Conservation (phyloP, 2,329 filamentous ascomycete genomes). For the Pezizomycotina sp. region DNA sequence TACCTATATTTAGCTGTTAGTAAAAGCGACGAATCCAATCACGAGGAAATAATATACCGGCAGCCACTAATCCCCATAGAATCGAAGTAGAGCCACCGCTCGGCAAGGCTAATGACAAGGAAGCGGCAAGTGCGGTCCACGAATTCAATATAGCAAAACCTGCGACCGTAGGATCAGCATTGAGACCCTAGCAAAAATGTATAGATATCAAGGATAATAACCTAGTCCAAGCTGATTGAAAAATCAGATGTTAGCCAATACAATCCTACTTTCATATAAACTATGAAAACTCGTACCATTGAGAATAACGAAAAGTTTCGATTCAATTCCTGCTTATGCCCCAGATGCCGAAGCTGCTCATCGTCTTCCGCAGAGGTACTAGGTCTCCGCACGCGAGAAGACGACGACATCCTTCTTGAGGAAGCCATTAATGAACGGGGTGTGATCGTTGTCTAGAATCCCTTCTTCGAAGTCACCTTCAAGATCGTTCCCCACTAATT, state of each 20-base stretch:
- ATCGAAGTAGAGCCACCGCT: conserved; percentile 55
- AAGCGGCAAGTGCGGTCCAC: conserved; percentile 45
- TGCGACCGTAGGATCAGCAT: conserved; percentile 47
- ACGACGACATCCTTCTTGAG: too few relatives aligned
- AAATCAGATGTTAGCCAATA: too few relatives aligned
- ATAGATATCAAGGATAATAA: neutral
- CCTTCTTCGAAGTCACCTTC: too few relatives aligned
- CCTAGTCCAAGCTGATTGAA: neutral
- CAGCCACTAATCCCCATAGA: conserved; percentile 52
- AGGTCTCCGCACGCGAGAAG: too few relatives aligned
- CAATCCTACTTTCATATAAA: too few relatives aligned
- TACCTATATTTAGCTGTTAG: too few relatives aligned
- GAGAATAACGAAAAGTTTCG: conserved; percentile 42
- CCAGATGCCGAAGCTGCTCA: neutral
- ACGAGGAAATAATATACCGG: too few relatives aligned
- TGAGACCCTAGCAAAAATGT: conserved; percentile 27
- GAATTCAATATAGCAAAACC: conserved; percentile 48
- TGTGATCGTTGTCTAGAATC: too few relatives aligned
- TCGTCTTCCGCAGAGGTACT: conserved; percentile 27
- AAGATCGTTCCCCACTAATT: too few relatives aligned
- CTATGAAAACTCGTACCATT: too few relatives aligned
- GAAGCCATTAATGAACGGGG: too few relatives aligned
- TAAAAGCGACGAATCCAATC: too few relatives aligned
- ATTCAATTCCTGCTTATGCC: conserved; percentile 37
- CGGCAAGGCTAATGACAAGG: conserved; percentile 45